A percentile compares a stretch with the other conserved stretches of the same genome.
Evolutionary conservation across 2,329 filamentous ascomycete genomes (phyloP).

Genomic region (Colletotrichum aenigma): DNA sequence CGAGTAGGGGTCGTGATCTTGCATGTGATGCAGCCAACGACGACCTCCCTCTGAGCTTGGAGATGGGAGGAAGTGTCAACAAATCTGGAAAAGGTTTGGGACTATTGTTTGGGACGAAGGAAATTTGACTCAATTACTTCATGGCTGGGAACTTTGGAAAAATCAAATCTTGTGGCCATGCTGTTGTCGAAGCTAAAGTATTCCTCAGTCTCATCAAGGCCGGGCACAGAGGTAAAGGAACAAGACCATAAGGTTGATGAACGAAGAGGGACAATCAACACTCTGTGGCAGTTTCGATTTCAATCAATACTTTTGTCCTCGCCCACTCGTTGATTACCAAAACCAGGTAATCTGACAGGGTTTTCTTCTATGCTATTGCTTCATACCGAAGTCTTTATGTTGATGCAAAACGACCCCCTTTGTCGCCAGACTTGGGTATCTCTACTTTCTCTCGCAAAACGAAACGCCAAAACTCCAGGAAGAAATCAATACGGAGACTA

Average conservation of each 20-base stretch:
- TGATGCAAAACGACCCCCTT: neutral
- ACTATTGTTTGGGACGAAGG: neutral
- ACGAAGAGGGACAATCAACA: accelerated
- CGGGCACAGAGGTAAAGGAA: neutral
- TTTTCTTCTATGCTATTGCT: neutral
- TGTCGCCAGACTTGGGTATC: slow-evolving; percentile 2
- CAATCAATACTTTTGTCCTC: neutral
- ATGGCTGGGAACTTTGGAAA: too few relatives aligned
- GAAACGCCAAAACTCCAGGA: slow-evolving; percentile 11
- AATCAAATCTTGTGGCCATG: neutral
- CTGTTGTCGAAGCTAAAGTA: neutral
- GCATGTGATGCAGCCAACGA: slow-evolving; percentile 7
- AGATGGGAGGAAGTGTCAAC: neutral
- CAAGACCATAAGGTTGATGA: accelerated
- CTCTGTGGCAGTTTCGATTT: neutral
- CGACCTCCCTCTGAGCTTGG: neutral
- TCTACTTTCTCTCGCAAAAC: neutral
- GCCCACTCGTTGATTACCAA: neutral
- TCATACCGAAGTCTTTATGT: neutral
- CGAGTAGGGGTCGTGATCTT: neutral
- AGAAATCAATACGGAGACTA: slow-evolving; percentile 9
- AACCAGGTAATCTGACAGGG: neutral
- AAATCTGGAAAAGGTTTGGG: accelerated
- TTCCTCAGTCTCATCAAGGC: neutral
- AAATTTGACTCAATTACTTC: too few relatives aligned